Conservation (phyloP, 495 filamentous ascomycete species). For the Stereocaulon alpinum region DNA sequence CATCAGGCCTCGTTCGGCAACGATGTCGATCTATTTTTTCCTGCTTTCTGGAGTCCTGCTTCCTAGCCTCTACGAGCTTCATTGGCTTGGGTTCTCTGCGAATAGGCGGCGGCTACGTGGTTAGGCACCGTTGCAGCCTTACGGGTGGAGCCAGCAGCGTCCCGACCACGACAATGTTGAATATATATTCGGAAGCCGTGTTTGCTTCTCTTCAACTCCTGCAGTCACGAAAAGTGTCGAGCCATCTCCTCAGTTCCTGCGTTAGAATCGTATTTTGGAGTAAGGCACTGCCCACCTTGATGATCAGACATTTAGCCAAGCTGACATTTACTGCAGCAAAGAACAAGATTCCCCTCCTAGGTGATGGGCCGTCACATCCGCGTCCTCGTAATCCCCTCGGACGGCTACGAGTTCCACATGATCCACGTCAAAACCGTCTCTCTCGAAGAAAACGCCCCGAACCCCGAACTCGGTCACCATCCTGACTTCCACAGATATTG, state of each 20-base stretch:
- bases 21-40: no score
- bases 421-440: background rate
- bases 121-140: constrained; percentile 2
- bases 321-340: background rate
- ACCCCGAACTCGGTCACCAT: background rate
- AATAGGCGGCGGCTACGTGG: background rate
- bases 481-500: constrained; percentile 7
- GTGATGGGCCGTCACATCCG: background rate
- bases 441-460: background rate
- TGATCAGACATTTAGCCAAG: background rate
- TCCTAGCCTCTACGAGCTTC: no score
- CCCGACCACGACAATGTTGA: background rate
- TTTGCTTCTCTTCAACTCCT: background rate
- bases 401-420: background rate
- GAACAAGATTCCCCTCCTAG: background rate
- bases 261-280: background rate
- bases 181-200: background rate
- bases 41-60: no score
- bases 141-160: background rate
- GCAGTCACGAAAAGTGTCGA: no score
- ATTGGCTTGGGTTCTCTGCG: background rate
- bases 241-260: no score
- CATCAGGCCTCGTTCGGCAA: no score
- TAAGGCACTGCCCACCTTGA: background rate
- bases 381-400: constrained; percentile 8